Conservation (phyloP, 345 rosid genomes). For the Luvunga scandens region DNA sequence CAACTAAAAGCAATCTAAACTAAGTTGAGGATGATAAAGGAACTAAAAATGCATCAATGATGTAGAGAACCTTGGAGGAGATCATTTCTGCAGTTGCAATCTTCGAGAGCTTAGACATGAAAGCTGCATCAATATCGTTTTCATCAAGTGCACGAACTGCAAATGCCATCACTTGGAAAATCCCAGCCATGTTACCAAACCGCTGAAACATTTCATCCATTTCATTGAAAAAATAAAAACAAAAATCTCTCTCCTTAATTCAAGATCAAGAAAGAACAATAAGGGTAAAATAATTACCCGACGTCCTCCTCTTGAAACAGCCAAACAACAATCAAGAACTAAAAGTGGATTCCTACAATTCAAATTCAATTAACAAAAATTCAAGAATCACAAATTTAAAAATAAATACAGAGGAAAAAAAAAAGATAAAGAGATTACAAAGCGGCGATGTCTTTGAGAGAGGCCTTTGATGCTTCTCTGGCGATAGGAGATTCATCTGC, state of each 20-base stretch:
- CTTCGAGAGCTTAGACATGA: conserved; percentile 86
- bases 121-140: conserved; percentile 64
- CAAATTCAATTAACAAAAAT: neutral
- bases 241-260: neutral
- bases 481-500: conserved; percentile 81
- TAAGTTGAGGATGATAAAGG: neutral
- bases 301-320: conserved; percentile 87
- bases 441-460: conserved; percentile 71
- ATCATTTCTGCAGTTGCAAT: conserved; percentile 88
- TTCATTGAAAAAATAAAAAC: neutral
- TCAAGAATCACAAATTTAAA: neutral
- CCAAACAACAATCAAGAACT: conserved; percentile 86
- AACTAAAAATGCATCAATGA: neutral
- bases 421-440: conserved; percentile 35
- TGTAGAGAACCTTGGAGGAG: conserved; percentile 70
- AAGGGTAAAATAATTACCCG: conserved; percentile 43
- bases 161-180: conserved; percentile 89
- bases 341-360: conserved; percentile 78
- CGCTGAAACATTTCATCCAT: conserved; percentile 39
- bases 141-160: conserved; percentile 61
- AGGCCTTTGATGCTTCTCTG: conserved; percentile 77
- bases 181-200: conserved; percentile 90
- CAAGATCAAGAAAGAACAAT: neutral
- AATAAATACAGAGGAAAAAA: neutral
- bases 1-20: neutral